Percentiles rank a stretch among this genome's conserved stretches.
Conservation (phyloP, 805 yeast genomes). For the Cyberlindnera subsufficiens region DNA sequence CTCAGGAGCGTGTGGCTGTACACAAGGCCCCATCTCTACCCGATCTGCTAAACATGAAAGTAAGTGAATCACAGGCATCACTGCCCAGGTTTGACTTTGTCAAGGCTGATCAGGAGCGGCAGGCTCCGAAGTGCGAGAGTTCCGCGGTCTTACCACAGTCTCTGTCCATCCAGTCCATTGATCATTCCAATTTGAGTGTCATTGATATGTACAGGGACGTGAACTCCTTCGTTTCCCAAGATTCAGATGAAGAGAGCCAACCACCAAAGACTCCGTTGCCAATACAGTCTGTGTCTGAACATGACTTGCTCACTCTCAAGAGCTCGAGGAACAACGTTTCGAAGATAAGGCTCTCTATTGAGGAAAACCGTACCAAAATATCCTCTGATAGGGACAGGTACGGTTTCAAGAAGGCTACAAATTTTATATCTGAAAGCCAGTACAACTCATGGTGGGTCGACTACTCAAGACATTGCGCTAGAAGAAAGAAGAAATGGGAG, state of each 20-base stretch:
- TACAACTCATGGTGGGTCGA: constrained; percentile 73
- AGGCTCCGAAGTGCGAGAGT: background rate
- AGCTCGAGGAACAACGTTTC: constrained; percentile 12
- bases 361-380: constrained; percentile 7
- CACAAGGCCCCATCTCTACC: constrained; percentile 12
- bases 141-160: background rate
- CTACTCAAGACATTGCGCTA: constrained; percentile 56
- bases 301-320: constrained; percentile 4
- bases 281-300: background rate
- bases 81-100: constrained; percentile 1
- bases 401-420: constrained; percentile 73
- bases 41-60: constrained; percentile 1
- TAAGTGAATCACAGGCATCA: background rate
- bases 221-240: constrained; percentile 4
- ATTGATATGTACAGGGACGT: constrained; percentile 32
- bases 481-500: constrained; percentile 77
- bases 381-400: constrained; percentile 53
- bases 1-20: background rate
- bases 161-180: constrained; percentile 5
- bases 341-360: constrained; percentile 10
- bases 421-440: constrained; percentile 43
- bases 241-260: background rate
- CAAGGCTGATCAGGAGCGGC: background rate
- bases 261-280: background rate
- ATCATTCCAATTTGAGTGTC: constrained; percentile 28